These are phyloP conservation scores for Sporothrix variecibatus DNA, from an alignment of 2,329 filamentous ascomycete genomes.

Conservation along the genomic window DNA sequence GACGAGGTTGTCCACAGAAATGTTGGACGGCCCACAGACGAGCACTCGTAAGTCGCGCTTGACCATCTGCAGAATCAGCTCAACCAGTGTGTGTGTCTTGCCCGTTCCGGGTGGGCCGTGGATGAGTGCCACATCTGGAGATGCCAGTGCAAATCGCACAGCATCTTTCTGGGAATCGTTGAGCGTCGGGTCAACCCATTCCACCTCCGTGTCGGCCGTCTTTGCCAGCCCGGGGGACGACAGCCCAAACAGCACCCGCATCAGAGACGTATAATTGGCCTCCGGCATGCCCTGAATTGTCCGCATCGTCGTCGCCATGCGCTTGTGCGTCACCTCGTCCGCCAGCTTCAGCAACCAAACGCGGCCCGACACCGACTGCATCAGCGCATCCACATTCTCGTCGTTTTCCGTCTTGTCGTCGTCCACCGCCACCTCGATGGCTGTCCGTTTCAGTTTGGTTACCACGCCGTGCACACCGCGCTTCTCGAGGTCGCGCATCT, in stretches of 20 bases:
- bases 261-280: constrained; percentile 60
- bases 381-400: constrained; percentile 44
- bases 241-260: constrained; percentile 64
- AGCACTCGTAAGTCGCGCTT: constrained; percentile 72
- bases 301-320: constrained; percentile 66
- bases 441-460: constrained; percentile 59
- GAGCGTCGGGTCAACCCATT: constrained; percentile 63
- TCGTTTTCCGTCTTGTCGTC: constrained; percentile 61
- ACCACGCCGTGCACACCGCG: constrained; percentile 72
- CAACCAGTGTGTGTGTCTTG: constrained; percentile 95
- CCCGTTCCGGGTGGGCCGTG: constrained; percentile 96
- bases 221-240: constrained; percentile 46
- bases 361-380: constrained; percentile 35
- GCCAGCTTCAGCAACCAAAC: constrained; percentile 69
- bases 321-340: constrained; percentile 66
- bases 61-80: constrained; percentile 88
- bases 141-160: constrained; percentile 79
- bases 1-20: constrained; percentile 97
- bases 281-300: constrained; percentile 60
- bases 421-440: constrained; percentile 68
- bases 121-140: constrained; percentile 81
- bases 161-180: constrained; percentile 70
- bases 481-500: constrained; percentile 69
- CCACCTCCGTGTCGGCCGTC: constrained; percentile 45
- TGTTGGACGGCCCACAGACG: constrained; percentile 96